These are phyloP conservation scores for Komagataea norvegica DNA, from an alignment of 1,139 yeast species.

Conservation along the genomic window DNA sequence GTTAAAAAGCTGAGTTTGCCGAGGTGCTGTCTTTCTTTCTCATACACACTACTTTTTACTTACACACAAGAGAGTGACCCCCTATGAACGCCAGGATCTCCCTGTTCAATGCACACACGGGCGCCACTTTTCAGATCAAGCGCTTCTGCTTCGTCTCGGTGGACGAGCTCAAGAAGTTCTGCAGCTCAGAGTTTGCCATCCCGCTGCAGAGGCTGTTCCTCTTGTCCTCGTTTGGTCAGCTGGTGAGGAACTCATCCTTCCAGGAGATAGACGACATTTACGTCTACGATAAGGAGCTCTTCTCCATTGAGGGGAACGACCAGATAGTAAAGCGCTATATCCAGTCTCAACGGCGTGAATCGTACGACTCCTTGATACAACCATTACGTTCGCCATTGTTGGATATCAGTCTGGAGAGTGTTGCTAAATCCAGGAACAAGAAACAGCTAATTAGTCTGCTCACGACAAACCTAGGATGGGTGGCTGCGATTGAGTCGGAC, in stretches of 20 bases:
- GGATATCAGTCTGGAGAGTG: conserved; percentile 24
- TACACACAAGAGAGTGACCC: too few relatives aligned
- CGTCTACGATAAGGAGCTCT: conserved; percentile 55
- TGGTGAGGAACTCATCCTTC: conserved; percentile 42
- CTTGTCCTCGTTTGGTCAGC: conserved; percentile 62
- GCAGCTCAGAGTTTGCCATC: conserved; percentile 37
- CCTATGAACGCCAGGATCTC: conserved; percentile 26
- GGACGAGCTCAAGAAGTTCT: conserved; percentile 43
- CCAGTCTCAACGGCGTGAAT: conserved; percentile 7
- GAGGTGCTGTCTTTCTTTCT: background rate
- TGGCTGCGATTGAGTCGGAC: conserved; percentile 46
- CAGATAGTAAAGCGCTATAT: conserved; percentile 13
- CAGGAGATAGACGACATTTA: conserved; percentile 41
- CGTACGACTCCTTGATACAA: conserved; percentile 31
- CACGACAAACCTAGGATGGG: conserved; percentile 49
- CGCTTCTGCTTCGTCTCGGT: conserved; percentile 35
- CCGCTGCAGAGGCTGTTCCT: conserved; percentile 47
- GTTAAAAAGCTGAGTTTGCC: too few relatives aligned
- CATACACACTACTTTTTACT: background rate
- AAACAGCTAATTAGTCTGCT: conserved; percentile 31
- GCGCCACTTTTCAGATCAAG: conserved; percentile 31
- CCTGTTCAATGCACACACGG: conserved; percentile 40
- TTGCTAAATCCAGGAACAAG: conserved; percentile 17
- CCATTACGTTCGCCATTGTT: conserved; percentile 42
- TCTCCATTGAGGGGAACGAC: conserved; percentile 27